Percentiles rank a stretch among this genome's conserved stretches.
These are phyloP conservation scores for Claviceps maximensis DNA, from an alignment of 2,329 filamentous ascomycete genomes.

Conservation along the genomic window DNA sequence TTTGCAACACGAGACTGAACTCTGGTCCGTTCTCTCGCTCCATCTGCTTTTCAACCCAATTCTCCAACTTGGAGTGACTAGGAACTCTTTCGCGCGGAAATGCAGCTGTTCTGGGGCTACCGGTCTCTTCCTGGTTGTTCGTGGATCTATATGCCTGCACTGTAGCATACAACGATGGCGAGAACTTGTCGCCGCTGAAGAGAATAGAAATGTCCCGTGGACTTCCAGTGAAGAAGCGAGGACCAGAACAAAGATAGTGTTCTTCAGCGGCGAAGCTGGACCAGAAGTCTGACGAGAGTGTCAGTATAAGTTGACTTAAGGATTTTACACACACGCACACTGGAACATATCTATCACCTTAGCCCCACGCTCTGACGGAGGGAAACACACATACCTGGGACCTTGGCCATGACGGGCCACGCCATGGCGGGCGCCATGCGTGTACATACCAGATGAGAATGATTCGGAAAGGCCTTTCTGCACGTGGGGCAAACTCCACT, in stretches of 20 bases:
- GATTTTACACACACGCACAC: background rate
- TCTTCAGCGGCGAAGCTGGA: conserved; percentile 22
- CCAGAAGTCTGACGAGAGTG: conserved; percentile 23
- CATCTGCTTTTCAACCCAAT: conserved; percentile 26
- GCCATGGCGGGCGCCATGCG: conserved; percentile 23
- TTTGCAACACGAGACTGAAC: conserved; percentile 23
- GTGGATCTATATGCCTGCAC: conserved; percentile 25
- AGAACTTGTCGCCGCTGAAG: conserved; percentile 21
- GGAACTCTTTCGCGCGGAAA: conserved; percentile 25
- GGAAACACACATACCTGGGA: conserved; percentile 19
- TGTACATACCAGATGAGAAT: conserved; percentile 27
- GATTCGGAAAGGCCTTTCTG: conserved; percentile 26
- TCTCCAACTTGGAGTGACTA: conserved; percentile 20
- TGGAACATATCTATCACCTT: background rate
- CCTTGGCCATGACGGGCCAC: conserved; percentile 25
- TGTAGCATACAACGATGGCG: conserved; percentile 25
- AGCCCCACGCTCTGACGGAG: background rate
- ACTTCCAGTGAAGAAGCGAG: conserved; percentile 24
- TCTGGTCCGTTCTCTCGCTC: conserved; percentile 18
- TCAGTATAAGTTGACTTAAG: conserved; percentile 7
- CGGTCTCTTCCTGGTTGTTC: conserved; percentile 15
- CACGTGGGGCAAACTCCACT: conserved; percentile 29
- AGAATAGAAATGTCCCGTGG: conserved; percentile 23
- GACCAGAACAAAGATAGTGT: conserved; percentile 19
- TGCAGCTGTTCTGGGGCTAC: conserved; percentile 21